Conservation (phyloP, 495 filamentous ascomycete species). For the Penicillium bovifimosum region DNA sequence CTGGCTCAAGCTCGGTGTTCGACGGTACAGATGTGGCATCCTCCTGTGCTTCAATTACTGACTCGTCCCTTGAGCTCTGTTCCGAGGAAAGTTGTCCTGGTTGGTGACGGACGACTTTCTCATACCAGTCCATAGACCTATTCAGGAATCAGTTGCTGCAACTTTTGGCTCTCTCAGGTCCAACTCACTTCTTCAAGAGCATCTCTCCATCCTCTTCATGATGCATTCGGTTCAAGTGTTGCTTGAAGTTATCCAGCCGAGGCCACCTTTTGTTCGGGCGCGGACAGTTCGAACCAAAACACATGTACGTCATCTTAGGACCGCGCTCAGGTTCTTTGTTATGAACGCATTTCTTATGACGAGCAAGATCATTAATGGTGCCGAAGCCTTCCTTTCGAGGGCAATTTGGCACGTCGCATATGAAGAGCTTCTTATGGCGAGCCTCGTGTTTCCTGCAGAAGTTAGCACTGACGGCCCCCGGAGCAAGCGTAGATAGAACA, state of each 20-base stretch:
- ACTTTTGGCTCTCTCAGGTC: not conserved
- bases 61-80: conserved; percentile 9
- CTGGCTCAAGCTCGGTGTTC: conserved; percentile 8
- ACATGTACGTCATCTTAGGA: conserved; percentile 59
- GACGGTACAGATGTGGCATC: conserved; percentile 11
- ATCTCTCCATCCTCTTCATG: conserved; percentile 45
- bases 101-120: conserved; percentile 12
- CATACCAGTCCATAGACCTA: conserved; percentile 42
- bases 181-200: conserved; percentile 50
- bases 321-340: conserved; percentile 47
- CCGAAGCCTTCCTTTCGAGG: conserved; percentile 64
- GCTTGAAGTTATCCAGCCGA: conserved; percentile 84
- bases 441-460: conserved; percentile 69
- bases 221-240: conserved; percentile 81
- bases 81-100: conserved; percentile 3
- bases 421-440: conserved; percentile 69
- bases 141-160: conserved; percentile 2
- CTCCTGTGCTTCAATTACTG: conserved; percentile 4
- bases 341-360: conserved; percentile 70
- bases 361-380: conserved; percentile 72
- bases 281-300: conserved; percentile 57
- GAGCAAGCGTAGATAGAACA: not conserved
- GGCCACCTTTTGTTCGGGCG: conserved; percentile 77
- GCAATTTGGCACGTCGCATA: conserved; percentile 59
- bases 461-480: not conserved